These are phyloP conservation scores for Psidium guajava DNA, from an alignment of 345 rosid genomes.

Conservation along the genomic window DNA sequence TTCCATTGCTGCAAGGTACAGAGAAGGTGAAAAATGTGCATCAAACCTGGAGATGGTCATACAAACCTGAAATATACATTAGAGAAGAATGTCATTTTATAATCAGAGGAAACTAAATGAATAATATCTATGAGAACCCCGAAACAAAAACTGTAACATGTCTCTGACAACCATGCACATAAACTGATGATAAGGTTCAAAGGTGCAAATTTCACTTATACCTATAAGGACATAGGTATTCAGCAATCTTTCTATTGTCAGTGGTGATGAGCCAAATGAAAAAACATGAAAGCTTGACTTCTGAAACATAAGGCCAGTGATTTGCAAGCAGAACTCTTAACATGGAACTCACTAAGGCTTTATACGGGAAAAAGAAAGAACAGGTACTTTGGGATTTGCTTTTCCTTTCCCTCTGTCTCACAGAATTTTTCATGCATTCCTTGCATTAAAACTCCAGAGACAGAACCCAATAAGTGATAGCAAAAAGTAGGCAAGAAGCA, in stretches of 20 bases:
- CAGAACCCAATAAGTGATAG: background rate
- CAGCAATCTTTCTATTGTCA: background rate
- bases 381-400: background rate
- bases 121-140: background rate
- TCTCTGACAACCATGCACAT: background rate
- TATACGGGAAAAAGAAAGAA: background rate
- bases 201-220: background rate
- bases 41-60: constrained; percentile 21
- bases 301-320: background rate
- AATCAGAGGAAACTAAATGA: background rate
- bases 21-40: constrained; percentile 46
- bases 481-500: background rate
- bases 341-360: background rate
- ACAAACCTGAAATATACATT: constrained; percentile 45
- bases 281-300: background rate
- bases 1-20: constrained; percentile 36
- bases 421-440: too few species aligned
- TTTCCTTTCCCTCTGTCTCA: background rate
- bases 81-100: constrained; percentile 3
- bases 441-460: background rate
- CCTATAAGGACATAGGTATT: background rate
- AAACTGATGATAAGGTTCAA: background rate
- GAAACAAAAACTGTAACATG: background rate
- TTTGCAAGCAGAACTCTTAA: background rate
- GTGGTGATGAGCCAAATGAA: background rate